A percentile compares a stretch with the other conserved stretches of the same genome.
Conservation (phyloP, 352 stramenopile species). For the Globisporangium carolinianum region DNA sequence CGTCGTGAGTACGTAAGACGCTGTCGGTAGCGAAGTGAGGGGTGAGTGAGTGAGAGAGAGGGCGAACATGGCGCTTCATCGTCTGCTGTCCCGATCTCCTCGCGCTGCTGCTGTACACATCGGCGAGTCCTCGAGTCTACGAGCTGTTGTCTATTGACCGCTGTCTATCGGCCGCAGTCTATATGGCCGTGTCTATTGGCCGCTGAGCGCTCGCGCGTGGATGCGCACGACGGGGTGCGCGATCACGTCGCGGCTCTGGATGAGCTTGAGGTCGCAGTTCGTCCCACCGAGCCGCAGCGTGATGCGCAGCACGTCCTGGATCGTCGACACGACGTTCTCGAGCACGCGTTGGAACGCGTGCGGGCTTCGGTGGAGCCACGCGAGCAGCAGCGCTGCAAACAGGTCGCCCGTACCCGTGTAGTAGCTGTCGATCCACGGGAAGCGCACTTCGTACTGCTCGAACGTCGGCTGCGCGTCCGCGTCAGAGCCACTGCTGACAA, state of each 20-base stretch:
- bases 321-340: constrained; percentile 73
- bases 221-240: constrained; percentile 42
- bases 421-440: constrained; percentile 76
- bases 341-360: constrained; percentile 58
- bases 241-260: constrained; percentile 75
- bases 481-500: constrained; percentile 4
- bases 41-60: background rate
- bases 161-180: background rate
- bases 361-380: constrained; percentile 63
- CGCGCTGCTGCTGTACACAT: background rate
- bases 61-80: background rate
- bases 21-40: background rate
- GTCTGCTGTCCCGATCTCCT: background rate
- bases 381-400: constrained; percentile 75
- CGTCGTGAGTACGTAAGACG: no score
- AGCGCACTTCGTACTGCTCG: constrained; percentile 74
- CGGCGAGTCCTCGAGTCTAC: no score
- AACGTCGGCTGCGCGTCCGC: constrained; percentile 16
- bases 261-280: constrained; percentile 78
- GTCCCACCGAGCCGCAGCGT: constrained; percentile 52
- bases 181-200: background rate
- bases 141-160: no score
- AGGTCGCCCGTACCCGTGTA: constrained; percentile 82
- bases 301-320: constrained; percentile 73
- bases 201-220: constrained; percentile 30